Evolutionary conservation across 2,329 filamentous ascomycete species (phyloP).

Genomic region (Aulographum hederae): DNA sequence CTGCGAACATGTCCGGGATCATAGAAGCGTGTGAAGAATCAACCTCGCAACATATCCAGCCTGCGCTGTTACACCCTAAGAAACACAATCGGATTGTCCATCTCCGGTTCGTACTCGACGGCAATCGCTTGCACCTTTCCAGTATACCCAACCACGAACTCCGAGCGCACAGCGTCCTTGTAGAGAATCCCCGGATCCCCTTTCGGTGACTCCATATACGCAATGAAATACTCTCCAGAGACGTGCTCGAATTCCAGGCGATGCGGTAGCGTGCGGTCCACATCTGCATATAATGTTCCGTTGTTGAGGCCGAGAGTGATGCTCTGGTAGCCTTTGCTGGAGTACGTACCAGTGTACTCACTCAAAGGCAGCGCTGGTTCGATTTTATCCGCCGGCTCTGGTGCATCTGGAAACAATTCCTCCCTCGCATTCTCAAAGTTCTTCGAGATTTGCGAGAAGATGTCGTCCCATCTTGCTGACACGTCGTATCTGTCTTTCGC

Average conservation of each 20-base stretch:
- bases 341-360: slow-evolving; percentile 1
- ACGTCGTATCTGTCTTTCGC: not conserved
- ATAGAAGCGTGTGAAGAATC: no score
- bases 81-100: no score
- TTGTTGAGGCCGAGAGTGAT: not conserved
- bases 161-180: not conserved
- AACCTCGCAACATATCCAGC: no score
- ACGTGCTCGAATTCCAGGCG: slow-evolving; percentile 1
- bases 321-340: slow-evolving; percentile 2
- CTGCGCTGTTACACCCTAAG: no score
- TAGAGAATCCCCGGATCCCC: not conserved
- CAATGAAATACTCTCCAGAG: slow-evolving; percentile 1
- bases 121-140: slow-evolving; percentile 1
- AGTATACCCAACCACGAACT: not conserved
- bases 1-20: no score
- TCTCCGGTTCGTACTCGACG: not conserved
- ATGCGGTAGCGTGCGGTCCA: not conserved
- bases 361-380: not conserved
- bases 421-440: not conserved
- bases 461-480: not conserved
- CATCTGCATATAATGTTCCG: not conserved
- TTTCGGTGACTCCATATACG: not conserved
- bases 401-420: not conserved
- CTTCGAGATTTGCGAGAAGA: not conserved
- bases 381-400: not conserved